Base-by-base conservation (phyloP, 768 basidiomycete genomes). In the Trametes gibbosa region DNA sequence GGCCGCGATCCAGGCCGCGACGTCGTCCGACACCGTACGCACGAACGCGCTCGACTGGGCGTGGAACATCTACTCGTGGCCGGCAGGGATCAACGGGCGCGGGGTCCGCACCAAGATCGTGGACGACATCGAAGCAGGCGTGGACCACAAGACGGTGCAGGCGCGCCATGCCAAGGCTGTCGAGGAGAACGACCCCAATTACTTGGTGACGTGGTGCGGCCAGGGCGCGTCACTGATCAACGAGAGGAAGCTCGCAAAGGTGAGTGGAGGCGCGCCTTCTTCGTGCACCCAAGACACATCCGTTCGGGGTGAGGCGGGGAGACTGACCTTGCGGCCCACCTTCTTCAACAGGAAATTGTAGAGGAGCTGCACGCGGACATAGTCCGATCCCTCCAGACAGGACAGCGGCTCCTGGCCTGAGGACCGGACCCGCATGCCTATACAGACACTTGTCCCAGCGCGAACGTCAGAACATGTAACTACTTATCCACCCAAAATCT, bases 121-220 rank as follows among this genome's bases (percentile, higher is more conserved):
- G 25, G 74, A 78, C 43, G 87, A 88, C 53, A 73, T 79, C 59
- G 82, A 84, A 21, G 72, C 66, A 9, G 84, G 83, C 1, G 72
- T 78, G 14, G 69, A 77, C 48, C 65, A 84, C 19, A 70, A 75
- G 21, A 71, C 68, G 27, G 68, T 85, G 32, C 75, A 74, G 63
- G 67, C 68, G 35, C 80, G 75, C 62, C 84, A 79, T 60, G 66
- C 66, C n/a, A 76, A 79, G 53, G 85, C 77, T 5, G 68, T 73
- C 8, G 73, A 72, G 61, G 71, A 70, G 23, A 75, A 72, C 41
- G 82, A 90, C 62, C 68, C 74, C 10, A 55, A 23, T 29, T 54
- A 58, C 53, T 77, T 83, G 58, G 71, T 87, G 2, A 78, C 84
- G 13, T 91, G 89, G 89, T 82, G 86, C 14, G 89, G 89, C 42